A percentile compares a stretch with the other conserved stretches of the same genome.
Evolutionary conservation across 768 basidiomycete species (phyloP).

Genomic region (Boletus sensibilis): DNA sequence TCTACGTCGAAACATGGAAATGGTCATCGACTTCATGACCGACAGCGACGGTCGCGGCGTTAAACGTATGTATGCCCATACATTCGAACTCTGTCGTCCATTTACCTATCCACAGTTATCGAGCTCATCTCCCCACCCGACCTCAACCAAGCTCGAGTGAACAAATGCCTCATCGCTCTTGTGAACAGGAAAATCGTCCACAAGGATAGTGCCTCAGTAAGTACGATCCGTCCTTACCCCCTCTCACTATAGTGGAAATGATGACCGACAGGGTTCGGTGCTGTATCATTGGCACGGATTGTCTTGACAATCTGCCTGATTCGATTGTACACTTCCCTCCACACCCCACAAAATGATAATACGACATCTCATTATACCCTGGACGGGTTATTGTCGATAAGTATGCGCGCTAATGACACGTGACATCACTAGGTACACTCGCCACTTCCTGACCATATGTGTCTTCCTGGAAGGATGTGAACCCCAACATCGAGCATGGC

Average conservation of each 20-base stretch:
- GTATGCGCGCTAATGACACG: background rate
- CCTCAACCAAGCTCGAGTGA: constrained; percentile 85
- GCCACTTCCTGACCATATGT: no score
- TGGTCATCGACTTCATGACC: constrained; percentile 74
- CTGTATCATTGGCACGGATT: constrained; percentile 70
- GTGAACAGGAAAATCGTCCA: constrained; percentile 82
- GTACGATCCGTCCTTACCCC: constrained; percentile 9
- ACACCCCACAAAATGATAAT: background rate
- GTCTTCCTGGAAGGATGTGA: background rate
- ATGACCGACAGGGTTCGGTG: constrained; percentile 51
- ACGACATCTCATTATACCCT: background rate
- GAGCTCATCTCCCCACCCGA: constrained; percentile 79
- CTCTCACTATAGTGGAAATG: background rate
- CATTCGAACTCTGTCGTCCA: background rate
- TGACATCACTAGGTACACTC: background rate
- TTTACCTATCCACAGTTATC: constrained; percentile 48
- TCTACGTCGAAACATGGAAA: constrained; percentile 76
- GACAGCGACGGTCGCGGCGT: constrained; percentile 59
- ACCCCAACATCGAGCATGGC: background rate
- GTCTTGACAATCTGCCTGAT: constrained; percentile 20
- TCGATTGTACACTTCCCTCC: background rate
- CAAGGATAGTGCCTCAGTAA: constrained; percentile 67
- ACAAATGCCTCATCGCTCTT: constrained; percentile 90
- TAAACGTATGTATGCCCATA: constrained; percentile 47
- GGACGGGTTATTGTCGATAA: background rate